Evolutionary conservation across 257 asterid species (phyloP).

Genomic region (Nyctanthes arbortristis): DNA sequence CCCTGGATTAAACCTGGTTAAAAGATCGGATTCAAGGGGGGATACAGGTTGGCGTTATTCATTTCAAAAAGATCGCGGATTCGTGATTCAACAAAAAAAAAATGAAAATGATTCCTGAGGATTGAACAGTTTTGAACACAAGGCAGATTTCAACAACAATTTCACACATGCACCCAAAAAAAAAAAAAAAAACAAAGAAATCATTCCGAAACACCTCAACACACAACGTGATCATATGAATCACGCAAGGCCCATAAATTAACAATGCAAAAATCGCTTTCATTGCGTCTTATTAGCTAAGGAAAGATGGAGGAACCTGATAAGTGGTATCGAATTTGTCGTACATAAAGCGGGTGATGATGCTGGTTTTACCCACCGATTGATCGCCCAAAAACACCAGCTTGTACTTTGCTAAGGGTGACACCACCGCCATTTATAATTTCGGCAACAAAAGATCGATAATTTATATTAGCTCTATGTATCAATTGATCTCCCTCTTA

Average conservation of each 20-base stretch:
- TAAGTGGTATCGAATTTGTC: conserved; percentile 80
- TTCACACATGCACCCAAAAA: no score
- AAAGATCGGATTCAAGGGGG: no score
- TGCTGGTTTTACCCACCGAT: conserved; percentile 80
- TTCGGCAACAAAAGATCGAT: no score
- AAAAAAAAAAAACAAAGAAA: neutral
- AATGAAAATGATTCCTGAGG: no score
- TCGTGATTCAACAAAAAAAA: no score
- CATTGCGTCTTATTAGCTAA: no score
- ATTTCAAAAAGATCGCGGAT: no score
- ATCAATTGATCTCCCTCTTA: neutral
- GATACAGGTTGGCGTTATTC: no score
- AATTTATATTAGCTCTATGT: neutral
- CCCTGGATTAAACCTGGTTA: no score
- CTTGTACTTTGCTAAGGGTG: conserved; percentile 80
- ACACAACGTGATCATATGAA: neutral
- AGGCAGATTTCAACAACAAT: no score
- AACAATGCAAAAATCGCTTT: neutral
- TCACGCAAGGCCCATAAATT: neutral
- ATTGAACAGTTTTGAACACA: no score
- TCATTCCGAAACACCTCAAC: neutral
- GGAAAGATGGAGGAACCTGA: conserved; percentile 53
- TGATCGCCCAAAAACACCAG: conserved; percentile 79
- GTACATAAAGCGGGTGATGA: conserved; percentile 83
- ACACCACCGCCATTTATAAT: conserved; percentile 64